A percentile compares a stretch with the other conserved stretches of the same genome.
These are phyloP conservation scores for Candida bentonensis DNA, from an alignment of 805 yeast species.

Conservation along the genomic window DNA sequence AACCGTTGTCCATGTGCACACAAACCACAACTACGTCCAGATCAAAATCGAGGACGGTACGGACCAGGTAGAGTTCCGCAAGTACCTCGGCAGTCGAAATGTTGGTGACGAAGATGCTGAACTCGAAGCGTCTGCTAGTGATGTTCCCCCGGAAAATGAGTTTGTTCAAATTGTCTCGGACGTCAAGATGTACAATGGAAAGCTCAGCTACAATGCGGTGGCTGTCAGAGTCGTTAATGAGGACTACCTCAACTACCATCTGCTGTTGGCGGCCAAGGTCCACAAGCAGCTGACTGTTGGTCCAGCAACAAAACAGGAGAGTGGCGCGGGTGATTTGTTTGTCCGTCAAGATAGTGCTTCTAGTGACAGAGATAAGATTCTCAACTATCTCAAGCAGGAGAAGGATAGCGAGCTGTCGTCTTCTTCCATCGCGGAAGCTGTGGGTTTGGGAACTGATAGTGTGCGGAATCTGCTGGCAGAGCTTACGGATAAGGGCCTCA, in stretches of 20 bases:
- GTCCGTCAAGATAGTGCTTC: neutral
- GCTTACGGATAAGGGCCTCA: neutral
- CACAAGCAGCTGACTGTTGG: slow-evolving; percentile 1
- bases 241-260: neutral
- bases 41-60: neutral
- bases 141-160: neutral
- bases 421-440: neutral
- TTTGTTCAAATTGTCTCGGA: neutral
- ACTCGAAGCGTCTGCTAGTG: neutral
- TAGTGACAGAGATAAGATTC: neutral
- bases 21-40: neutral
- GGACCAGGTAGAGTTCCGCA: neutral
- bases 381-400: neutral
- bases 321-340: neutral
- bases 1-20: neutral
- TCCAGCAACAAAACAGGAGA: neutral
- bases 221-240: neutral
- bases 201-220: neutral
- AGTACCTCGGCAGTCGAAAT: neutral
- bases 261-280: neutral
- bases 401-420: neutral
- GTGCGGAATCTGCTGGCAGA: neutral
- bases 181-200: neutral
- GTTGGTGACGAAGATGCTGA: neutral
- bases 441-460: neutral